Evolutionary conservation across 2,329 filamentous ascomycete genomes (phyloP), one percentile per base, ranked within the genome.

Genomic region (Hirsutella minnesotensis): DNA sequence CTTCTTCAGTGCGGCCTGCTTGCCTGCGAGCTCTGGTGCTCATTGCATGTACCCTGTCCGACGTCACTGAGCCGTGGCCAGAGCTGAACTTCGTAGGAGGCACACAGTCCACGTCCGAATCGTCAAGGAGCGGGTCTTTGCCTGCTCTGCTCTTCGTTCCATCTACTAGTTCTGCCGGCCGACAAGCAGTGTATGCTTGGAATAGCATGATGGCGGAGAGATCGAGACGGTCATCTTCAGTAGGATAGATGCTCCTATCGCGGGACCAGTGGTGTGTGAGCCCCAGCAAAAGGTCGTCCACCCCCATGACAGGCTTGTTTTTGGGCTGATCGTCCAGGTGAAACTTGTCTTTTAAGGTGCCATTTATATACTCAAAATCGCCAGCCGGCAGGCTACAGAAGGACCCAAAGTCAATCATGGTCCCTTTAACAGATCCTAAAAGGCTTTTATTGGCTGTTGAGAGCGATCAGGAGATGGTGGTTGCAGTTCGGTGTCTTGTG

Each of bases 101-200:
- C 9, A 15, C n/a, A 16, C 24, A 19, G 18, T 38, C 36, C 9
- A 38, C 27, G 16, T 48, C 39, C 15, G 36, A 38, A n/a, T 46
- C 44, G 40, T 56, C 49, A 22, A 47, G 40, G 16, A 53, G 40
- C 24, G 47, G 51, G 41, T 55, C 46, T 38, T 48, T 27, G 36
- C 43, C 46, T 15, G 44, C 49, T 46, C 48, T 52, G 24, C 46
- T 42, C 43, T 52, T 54, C 19, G 44, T 52, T 38, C 46, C 35
- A 42, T 56, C 44, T 38, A 56, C 49, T 22, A 56, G 50, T 45
- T 56, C 53, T 33, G 44, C 51, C 10, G 45, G 49, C 40, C 48
- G 44, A 39, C 46, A 47, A 34, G 47, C 47, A 20, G 44, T 53
- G 19, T 55, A 56, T 27, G 47, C 40, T 42, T 54, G 39, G 41